Percentiles rank a stretch among this genome's conserved stretches.
Evolutionary conservation across 108 stramenopile species (phyloP).

Genomic region (Nitzschia inconspicua): DNA sequence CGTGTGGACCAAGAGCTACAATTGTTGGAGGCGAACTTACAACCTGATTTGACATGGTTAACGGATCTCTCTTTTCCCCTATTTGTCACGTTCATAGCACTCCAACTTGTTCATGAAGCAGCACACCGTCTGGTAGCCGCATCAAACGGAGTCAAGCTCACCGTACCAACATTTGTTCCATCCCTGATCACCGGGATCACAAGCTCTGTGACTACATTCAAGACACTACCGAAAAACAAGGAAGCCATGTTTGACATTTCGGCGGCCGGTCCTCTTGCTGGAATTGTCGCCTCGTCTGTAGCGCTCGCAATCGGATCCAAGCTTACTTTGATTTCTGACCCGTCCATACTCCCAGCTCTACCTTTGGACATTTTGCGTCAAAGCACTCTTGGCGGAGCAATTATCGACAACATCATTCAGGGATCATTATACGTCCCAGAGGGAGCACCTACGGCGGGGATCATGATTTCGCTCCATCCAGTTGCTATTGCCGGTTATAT

Average conservation of each 20-base stretch:
- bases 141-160: slow-evolving; percentile 46
- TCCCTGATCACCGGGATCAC: slow-evolving; percentile 74
- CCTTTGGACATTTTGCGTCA: slow-evolving; percentile 68
- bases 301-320: slow-evolving; percentile 52
- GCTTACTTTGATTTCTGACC: slow-evolving; percentile 54
- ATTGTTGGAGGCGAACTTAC: slow-evolving; percentile 69
- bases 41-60: slow-evolving; percentile 62
- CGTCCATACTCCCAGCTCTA: slow-evolving; percentile 62
- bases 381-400: slow-evolving; percentile 75
- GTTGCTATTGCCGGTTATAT: slow-evolving; percentile 74
- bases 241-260: slow-evolving; percentile 76
- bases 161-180: slow-evolving; percentile 77
- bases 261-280: slow-evolving; percentile 65
- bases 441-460: slow-evolving; percentile 60
- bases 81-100: slow-evolving; percentile 60
- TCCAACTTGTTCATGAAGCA: slow-evolving; percentile 63
- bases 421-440: slow-evolving; percentile 69
- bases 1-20: slow-evolving; percentile 63
- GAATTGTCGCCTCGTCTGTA: slow-evolving; percentile 57
- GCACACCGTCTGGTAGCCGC: slow-evolving; percentile 56
- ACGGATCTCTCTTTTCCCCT: slow-evolving; percentile 73
- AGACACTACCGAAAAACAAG: slow-evolving; percentile 63
- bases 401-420: slow-evolving; percentile 56
- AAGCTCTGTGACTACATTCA: slow-evolving; percentile 67
- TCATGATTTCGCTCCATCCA: slow-evolving; percentile 75